Percentiles rank a stretch among this genome's conserved stretches.
Conservation (phyloP, 1,139 yeast genomes). For the Lodderomyces margitis region DNA sequence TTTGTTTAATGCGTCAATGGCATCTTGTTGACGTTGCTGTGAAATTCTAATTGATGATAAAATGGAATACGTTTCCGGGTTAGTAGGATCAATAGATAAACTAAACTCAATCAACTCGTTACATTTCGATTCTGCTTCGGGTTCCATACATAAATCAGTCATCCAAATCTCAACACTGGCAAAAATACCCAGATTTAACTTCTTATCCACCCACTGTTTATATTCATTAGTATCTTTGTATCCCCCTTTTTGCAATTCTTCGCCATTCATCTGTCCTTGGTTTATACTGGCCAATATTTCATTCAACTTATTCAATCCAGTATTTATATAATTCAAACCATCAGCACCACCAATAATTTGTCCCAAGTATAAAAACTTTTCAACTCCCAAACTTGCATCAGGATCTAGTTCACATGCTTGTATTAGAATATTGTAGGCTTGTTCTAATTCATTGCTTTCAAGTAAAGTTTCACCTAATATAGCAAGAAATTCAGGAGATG, state of each 20-base stretch:
- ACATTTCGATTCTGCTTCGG: conserved; percentile 80
- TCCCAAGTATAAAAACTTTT: conserved; percentile 86
- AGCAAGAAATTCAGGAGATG: conserved; percentile 34
- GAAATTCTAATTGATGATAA: conserved; percentile 88
- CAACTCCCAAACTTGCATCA: conserved; percentile 59
- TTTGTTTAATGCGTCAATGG: conserved; percentile 61
- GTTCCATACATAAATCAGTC: conserved; percentile 97
- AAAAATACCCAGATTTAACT: conserved; percentile 71
- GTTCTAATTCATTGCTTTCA: conserved; percentile 75
- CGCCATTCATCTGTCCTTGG: conserved; percentile 1
- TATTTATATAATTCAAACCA: conserved; percentile 65
- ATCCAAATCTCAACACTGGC: conserved; percentile 96
- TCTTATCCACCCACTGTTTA: conserved; percentile 43
- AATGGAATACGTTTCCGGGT: conserved; percentile 80
- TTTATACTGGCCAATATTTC: conserved; percentile 32
- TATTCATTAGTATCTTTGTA: conserved; percentile 28
- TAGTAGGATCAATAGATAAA: conserved; percentile 53
- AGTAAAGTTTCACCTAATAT: conserved; percentile 71
- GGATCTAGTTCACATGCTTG: conserved; percentile 71
- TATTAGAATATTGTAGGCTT: conserved; percentile 66
- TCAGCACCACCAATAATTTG: conserved; percentile 83
- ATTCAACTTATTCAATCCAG: conserved; percentile 58
- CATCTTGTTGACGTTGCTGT: conserved; percentile 76
- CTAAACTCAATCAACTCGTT: conserved; percentile 69
- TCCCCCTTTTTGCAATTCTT: conserved; percentile 13